Conservation (phyloP, 2,329 filamentous ascomycete genomes). For the Fusarium ambrosium region DNA sequence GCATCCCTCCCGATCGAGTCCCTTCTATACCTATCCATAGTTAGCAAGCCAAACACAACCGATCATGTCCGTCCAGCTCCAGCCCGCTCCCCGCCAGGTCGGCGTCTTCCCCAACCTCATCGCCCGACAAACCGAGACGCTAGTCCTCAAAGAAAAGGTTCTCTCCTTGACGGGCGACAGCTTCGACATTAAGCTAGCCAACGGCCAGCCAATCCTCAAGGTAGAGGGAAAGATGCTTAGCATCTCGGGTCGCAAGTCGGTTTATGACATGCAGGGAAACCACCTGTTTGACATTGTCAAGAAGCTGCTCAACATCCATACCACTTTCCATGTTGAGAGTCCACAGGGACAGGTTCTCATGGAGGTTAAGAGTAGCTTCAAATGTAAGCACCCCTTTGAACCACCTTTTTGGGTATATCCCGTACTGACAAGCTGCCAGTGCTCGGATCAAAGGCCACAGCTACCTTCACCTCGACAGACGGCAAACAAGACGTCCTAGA, state of each 20-base stretch:
- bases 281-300: conserved; percentile 72
- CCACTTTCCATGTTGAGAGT: conserved; percentile 65
- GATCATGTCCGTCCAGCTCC: conserved; percentile 44
- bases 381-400: conserved; percentile 52
- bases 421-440: conserved; percentile 54
- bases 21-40: neutral
- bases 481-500: conserved; percentile 61
- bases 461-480: conserved; percentile 66
- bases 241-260: conserved; percentile 67
- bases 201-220: conserved; percentile 66
- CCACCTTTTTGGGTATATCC: neutral
- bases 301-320: conserved; percentile 64
- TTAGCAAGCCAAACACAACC: neutral
- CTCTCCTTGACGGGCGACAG: conserved; percentile 73
- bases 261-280: conserved; percentile 65
- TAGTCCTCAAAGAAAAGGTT: conserved; percentile 73
- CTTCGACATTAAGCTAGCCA: conserved; percentile 71
- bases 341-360: conserved; percentile 62
- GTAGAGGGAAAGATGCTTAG: conserved; percentile 69
- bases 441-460: conserved; percentile 66
- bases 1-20: neutral
- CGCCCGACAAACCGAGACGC: conserved; percentile 58
- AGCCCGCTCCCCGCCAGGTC: conserved; percentile 50
- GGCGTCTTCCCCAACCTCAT: conserved; percentile 58
- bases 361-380: conserved; percentile 68